These are phyloP conservation scores for Voacanga thouarsii DNA, from an alignment of 257 asterid genomes.

Conservation along the genomic window DNA sequence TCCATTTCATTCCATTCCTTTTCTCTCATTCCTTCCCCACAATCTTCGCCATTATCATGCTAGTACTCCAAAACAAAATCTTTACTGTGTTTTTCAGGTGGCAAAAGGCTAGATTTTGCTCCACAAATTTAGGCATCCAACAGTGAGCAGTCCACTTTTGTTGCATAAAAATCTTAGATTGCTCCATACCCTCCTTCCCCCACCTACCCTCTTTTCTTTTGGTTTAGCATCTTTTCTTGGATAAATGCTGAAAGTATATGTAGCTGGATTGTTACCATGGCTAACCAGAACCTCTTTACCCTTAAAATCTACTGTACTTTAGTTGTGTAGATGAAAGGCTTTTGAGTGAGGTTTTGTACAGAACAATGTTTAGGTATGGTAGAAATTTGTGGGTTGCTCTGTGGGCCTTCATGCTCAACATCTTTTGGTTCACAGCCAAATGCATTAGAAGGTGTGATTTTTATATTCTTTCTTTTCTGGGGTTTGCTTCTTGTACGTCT, in stretches of 20 bases:
- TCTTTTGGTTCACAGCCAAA: constrained; percentile 30
- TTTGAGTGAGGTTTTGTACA: constrained; percentile 23
- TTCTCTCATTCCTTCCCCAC: constrained; percentile 28
- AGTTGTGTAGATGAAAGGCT: constrained; percentile 22
- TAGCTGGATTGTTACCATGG: constrained; percentile 36
- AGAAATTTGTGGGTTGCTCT: constrained; percentile 32
- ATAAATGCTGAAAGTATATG: constrained; percentile 26
- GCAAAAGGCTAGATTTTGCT: constrained; percentile 16
- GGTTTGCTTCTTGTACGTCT: not conserved
- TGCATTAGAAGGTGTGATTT: constrained; percentile 42
- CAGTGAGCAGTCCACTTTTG: constrained; percentile 36
- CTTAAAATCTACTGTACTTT: constrained; percentile 35
- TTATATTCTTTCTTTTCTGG: not conserved
- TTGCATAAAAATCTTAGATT: constrained; percentile 21
- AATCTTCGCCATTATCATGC: constrained; percentile 30
- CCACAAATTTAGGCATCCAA: constrained; percentile 33
- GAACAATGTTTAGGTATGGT: constrained; percentile 29
- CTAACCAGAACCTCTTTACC: constrained; percentile 18
- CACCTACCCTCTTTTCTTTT: not conserved
- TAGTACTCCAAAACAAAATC: not conserved
- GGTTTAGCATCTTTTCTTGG: constrained; percentile 5
- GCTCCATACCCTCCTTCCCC: not conserved
- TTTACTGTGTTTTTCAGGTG: not conserved
- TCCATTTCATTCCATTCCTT: constrained; percentile 3
- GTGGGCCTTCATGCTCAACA: constrained; percentile 33